Conservation (phyloP, 1,284 basidiomycete genomes). For the Grifola frondosa region DNA sequence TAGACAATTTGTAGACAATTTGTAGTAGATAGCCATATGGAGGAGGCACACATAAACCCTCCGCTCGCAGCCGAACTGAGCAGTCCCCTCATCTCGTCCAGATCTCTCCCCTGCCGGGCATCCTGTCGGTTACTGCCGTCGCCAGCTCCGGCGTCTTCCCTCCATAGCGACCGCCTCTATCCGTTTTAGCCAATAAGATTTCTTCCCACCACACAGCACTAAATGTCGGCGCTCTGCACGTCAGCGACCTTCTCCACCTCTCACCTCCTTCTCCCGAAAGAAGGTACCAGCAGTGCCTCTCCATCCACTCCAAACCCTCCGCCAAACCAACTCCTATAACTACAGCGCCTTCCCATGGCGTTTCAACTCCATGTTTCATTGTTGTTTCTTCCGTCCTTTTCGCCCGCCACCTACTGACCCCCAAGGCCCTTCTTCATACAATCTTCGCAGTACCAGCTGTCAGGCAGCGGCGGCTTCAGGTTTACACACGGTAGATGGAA, state of each 20-base stretch:
- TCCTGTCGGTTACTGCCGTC: constrained; percentile 24
- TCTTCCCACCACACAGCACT: not conserved
- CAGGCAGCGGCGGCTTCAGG: constrained; percentile 58
- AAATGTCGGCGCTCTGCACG: not conserved
- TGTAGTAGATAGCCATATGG: constrained; percentile 2
- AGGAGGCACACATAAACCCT: constrained; percentile 14
- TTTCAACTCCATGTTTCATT: constrained; percentile 11
- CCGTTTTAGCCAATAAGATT: constrained; percentile 9
- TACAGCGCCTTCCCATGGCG: constrained; percentile 5
- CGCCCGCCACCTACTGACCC: constrained; percentile 22
- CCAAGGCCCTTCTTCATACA: constrained; percentile 37
- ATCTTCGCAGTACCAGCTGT: constrained; percentile 59
- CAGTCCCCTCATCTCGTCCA: constrained; percentile 24
- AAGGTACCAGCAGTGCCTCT: not conserved
- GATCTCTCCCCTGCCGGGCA: constrained; percentile 28
- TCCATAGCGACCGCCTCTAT: constrained; percentile 13
- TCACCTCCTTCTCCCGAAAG: constrained; percentile 1
- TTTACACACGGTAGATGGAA: constrained; percentile 65
- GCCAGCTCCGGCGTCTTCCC: constrained; percentile 5
- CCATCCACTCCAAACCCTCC: not conserved
- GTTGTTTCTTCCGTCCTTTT: constrained; percentile 33
- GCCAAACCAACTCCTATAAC: constrained; percentile 1
- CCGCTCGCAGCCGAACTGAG: constrained; percentile 26
- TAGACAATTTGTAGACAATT: constrained; percentile 5
- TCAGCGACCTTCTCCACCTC: not conserved